These are phyloP conservation scores for Linnemannia elongata DNA, from an alignment of 192 early-diverging fungal species.

Conservation along the genomic window DNA sequence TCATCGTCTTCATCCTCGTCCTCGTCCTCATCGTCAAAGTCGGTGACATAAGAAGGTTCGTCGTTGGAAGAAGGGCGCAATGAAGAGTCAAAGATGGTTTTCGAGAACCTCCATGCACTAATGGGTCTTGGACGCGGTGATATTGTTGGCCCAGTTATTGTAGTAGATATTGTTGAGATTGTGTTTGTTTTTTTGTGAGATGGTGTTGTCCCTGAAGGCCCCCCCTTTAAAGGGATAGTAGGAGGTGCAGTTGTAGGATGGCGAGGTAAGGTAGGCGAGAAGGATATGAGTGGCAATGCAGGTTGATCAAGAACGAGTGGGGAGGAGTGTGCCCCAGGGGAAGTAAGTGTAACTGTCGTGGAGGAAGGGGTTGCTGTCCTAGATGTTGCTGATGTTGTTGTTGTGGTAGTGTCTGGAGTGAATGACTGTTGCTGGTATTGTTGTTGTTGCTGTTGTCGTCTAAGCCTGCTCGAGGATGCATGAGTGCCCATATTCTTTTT, in stretches of 20 bases:
- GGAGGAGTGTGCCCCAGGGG: background rate
- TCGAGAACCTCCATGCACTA: constrained; percentile 27
- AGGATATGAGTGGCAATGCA: background rate
- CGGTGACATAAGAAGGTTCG: constrained; percentile 14
- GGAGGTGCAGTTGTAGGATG: background rate
- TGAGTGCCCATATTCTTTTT: constrained; percentile 14
- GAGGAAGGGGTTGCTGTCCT: background rate
- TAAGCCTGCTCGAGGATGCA: constrained; percentile 10
- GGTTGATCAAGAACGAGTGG: background rate
- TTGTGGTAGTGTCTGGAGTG: background rate
- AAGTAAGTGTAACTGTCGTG: background rate
- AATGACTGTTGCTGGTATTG: background rate
- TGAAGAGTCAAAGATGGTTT: constrained; percentile 11
- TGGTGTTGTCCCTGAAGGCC: background rate
- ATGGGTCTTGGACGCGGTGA: background rate
- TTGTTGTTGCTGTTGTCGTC: constrained; percentile 16
- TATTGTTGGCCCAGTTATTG: background rate
- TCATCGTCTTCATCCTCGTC: background rate
- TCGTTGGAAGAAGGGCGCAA: background rate
- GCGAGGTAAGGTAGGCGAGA: constrained; percentile 24
- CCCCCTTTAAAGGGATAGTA: background rate
- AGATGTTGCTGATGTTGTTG: background rate
- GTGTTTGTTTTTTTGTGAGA: background rate
- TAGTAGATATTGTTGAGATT: background rate
- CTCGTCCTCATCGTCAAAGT: constrained; percentile 46